Evolutionary conservation across 2,329 filamentous ascomycete species (phyloP).

Genomic region (Tolypocladium amazonense): DNA sequence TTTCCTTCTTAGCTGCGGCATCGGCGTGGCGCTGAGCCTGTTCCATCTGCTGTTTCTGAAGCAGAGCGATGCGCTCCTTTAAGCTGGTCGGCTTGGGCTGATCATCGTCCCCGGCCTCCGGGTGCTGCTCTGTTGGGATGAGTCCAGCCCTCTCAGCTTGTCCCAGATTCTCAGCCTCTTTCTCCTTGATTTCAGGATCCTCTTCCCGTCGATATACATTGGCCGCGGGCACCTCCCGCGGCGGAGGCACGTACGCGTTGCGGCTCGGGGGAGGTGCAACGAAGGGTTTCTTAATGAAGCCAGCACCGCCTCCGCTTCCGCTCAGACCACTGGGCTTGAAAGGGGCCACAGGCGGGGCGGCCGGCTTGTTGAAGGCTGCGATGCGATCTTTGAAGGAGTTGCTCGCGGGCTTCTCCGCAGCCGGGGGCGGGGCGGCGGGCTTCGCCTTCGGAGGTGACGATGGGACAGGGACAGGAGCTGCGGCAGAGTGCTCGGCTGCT

Average conservation of each 20-base stretch:
- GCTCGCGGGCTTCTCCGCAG: conserved; percentile 59
- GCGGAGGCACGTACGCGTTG: conserved; percentile 77
- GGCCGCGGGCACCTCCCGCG: conserved; percentile 56
- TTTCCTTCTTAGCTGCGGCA: conserved; percentile 70
- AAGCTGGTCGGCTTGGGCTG: conserved; percentile 85
- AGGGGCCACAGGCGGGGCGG: conserved; percentile 76
- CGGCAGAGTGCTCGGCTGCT: conserved; percentile 27
- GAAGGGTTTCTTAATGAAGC: conserved; percentile 93
- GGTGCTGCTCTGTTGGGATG: conserved; percentile 26
- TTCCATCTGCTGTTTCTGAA: conserved; percentile 90
- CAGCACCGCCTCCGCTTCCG: conserved; percentile 39
- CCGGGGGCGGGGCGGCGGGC: conserved; percentile 52
- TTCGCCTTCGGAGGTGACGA: conserved; percentile 23
- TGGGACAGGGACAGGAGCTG: conserved; percentile 11
- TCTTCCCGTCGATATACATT: conserved; percentile 82
- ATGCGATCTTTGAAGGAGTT: conserved; percentile 92
- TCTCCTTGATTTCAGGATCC: conserved; percentile 61
- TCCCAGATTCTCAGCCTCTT: conserved; percentile 54
- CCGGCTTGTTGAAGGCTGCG: conserved; percentile 88
- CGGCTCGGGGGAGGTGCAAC: conserved; percentile 90
- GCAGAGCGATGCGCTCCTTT: conserved; percentile 87
- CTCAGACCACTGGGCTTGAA: conserved; percentile 67
- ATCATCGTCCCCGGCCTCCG: conserved; percentile 55
- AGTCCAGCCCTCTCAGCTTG: conserved; percentile 60
- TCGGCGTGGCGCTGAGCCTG: conserved; percentile 77